Base-by-base conservation (phyloP, 1,284 basidiomycete genomes). In the Ganoderma sp. region DNA sequence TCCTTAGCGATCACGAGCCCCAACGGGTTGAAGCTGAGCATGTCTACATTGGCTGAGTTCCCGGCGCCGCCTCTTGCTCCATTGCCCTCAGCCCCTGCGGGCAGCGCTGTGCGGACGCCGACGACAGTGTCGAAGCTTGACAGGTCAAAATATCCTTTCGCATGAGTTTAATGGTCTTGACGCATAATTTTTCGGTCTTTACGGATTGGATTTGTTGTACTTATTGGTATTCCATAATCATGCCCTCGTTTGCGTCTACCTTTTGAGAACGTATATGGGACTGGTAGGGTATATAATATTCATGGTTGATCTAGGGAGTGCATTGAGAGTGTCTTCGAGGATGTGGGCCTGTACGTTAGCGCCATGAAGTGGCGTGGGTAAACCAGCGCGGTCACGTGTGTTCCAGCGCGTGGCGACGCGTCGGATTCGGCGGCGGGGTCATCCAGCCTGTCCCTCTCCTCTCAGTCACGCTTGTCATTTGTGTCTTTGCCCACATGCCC, bases 51-150 rank as follows among this genome's bases (percentile, higher is more conserved):
- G 34, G 70, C 75, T 5, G 78, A 81, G 65, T 84, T 85, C 73
- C 80, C 82, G 1, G 75, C 80, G 66, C 83, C 84, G 19, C 81
- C 84, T 0, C 75, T 78, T 14, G 79, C 81, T 0, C 75, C 80
- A 22, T 71, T 83, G 37, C 79, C 82, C 34, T 70, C 77, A 22
- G 69, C 82, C 34, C 70, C 77, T 22, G 69, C 60, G 17, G 15
- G 59, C 14, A 65, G 56, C 19, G 63, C 63, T 8, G 50, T 19
- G 10, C 63, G 50, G 34, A 69, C 58, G 63, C 43, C 66, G 61
- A 52, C 70, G 34, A 22, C 69, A 57, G 73, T 78, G 41, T 73
- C 77, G 67, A 82, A 80, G 67, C 74, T 81, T 22, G 80, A 84
- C 67, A 77, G 78, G 54, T 81, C 81, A 59, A 81, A 75, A 70